Conservation (phyloP, 2,329 filamentous ascomycete species). For the Aspergillus sp. region DNA sequence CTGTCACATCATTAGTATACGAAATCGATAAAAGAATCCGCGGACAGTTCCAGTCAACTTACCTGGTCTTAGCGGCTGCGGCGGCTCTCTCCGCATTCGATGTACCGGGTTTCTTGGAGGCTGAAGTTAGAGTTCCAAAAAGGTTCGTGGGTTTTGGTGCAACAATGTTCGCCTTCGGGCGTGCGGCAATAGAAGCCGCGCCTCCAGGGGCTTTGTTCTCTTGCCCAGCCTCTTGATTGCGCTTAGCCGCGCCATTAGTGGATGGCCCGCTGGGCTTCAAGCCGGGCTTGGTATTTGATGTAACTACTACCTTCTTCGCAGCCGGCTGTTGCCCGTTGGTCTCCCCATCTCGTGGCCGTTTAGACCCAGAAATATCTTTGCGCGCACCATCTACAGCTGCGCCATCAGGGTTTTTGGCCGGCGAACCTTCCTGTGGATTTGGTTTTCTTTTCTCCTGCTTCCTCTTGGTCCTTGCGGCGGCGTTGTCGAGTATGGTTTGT, state of each 20-base stretch:
- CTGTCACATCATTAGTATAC: slow-evolving; percentile 25
- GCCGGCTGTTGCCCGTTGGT: slow-evolving; percentile 33
- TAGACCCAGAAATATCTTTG: slow-evolving; percentile 33
- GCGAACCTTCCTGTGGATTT: slow-evolving; percentile 36
- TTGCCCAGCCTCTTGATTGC: slow-evolving; percentile 21
- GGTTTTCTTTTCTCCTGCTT: slow-evolving; percentile 41
- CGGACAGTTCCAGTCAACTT: slow-evolving; percentile 13
- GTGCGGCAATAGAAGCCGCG: slow-evolving; percentile 22
- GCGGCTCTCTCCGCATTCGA: slow-evolving; percentile 49
- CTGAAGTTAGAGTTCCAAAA: slow-evolving; percentile 49
- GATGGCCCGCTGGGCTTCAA: slow-evolving; percentile 26
- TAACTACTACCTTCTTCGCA: slow-evolving; percentile 40
- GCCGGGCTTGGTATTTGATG: slow-evolving; percentile 34
- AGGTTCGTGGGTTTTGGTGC: slow-evolving; percentile 47
- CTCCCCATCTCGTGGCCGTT: slow-evolving; percentile 42
- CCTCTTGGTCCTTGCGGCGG: slow-evolving; percentile 44
- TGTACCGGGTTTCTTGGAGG: slow-evolving; percentile 52
- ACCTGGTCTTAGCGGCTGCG: slow-evolving; percentile 38
- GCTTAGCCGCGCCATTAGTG: slow-evolving; percentile 30
- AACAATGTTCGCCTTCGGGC: slow-evolving; percentile 40
- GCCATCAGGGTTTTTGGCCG: slow-evolving; percentile 22
- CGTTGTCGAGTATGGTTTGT: slow-evolving; percentile 55
- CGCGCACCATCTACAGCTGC: slow-evolving; percentile 15
- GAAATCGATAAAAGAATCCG: no score
- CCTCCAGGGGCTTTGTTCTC: slow-evolving; percentile 34